Conservation (phyloP, 306 rosid genomes). For the Spatholobus suberectus region DNA sequence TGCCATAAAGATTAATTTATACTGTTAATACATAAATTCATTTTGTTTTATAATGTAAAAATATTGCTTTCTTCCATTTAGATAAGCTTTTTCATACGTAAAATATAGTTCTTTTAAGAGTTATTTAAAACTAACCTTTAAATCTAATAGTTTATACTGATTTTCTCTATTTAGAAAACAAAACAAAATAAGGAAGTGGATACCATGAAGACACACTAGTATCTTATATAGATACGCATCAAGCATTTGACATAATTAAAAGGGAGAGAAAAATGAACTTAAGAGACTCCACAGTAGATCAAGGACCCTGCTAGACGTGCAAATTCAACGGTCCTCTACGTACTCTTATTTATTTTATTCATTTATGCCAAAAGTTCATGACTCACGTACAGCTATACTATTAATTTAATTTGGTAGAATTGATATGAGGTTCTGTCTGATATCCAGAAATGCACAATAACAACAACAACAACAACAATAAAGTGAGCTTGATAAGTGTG, state of each 20-base stretch:
- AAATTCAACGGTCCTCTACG: constrained; percentile 1
- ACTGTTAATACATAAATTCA: background rate
- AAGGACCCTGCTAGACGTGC: background rate
- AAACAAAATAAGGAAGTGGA: background rate
- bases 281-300: background rate
- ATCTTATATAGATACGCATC: background rate
- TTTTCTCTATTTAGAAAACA: background rate
- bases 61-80: no score
- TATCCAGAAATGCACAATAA: no score
- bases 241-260: background rate
- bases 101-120: background rate
- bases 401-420: background rate
- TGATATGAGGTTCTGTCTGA: no score
- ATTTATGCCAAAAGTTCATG: background rate
- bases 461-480: no score
- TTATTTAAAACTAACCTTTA: background rate
- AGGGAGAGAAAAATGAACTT: background rate
- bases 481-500: background rate
- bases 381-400: constrained; percentile 12
- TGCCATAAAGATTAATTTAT: background rate
- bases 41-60: background rate
- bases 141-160: background rate
- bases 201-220: background rate
- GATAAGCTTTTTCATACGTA: background rate
- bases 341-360: background rate